Evolutionary conservation across 139 green algal genomes (phyloP).

Genomic region (Spirogloea muscicola): DNA sequence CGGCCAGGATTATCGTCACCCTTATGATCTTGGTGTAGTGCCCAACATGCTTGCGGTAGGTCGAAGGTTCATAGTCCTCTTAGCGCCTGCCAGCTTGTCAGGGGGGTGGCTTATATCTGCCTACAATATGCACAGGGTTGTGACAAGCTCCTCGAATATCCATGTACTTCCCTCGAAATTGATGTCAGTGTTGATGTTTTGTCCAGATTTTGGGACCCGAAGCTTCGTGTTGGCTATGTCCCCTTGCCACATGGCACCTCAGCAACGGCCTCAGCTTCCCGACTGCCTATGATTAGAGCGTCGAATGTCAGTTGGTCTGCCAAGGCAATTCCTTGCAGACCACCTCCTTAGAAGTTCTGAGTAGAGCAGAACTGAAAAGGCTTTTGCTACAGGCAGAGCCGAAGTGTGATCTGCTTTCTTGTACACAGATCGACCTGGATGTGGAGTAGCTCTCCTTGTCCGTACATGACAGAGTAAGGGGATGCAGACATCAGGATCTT

Average conservation of each 20-base stretch:
- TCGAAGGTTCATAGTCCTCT: background rate
- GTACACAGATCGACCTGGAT: no score
- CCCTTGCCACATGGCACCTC: constrained; percentile 16
- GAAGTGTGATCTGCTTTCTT: no score
- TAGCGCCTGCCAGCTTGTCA: background rate
- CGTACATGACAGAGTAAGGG: no score
- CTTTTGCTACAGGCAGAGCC: no score
- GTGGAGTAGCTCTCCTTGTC: no score
- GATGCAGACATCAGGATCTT: no score
- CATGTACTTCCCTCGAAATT: background rate
- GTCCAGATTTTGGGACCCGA: constrained; percentile 37
- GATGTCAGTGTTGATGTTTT: background rate
- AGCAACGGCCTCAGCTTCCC: constrained; percentile 12
- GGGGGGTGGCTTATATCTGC: background rate
- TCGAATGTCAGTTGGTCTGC: no score
- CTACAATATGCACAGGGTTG: background rate
- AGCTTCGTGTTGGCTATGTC: constrained; percentile 31
- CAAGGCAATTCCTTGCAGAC: no score
- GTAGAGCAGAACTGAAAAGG: no score
- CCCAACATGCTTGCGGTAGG: constrained; percentile 29
- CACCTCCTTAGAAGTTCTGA: no score
- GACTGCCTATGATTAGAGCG: constrained; percentile 33
- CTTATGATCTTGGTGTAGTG: constrained; percentile 22
- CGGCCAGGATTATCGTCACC: constrained; percentile 19
- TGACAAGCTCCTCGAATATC: background rate